A percentile compares a stretch with the other conserved stretches of the same genome.
Conservation (phyloP, 192 early-diverging fungal genomes). For the Podila epicladia region DNA sequence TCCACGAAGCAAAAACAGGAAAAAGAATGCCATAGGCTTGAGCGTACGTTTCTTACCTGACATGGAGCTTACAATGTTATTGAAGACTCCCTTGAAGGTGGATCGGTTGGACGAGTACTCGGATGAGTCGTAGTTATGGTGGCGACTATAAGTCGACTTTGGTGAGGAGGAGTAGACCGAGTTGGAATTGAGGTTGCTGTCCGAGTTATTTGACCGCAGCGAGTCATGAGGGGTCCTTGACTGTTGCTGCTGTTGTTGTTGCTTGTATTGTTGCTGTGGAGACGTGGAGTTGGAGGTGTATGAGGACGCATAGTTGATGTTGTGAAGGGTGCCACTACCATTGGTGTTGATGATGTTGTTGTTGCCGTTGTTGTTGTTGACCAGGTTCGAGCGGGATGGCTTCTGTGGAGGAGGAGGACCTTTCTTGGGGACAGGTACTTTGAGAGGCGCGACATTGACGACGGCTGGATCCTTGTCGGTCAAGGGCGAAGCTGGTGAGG, state of each 20-base stretch:
- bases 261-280: not conserved
- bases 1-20: not conserved
- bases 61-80: constrained; percentile 63
- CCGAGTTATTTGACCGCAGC: constrained; percentile 36
- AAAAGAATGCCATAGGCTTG: not conserved
- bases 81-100: constrained; percentile 67
- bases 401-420: constrained; percentile 44
- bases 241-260: constrained; percentile 12
- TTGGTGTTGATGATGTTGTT: not conserved
- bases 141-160: constrained; percentile 45
- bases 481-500: not conserved
- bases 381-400: constrained; percentile 20
- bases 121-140: constrained; percentile 34
- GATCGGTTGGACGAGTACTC: constrained; percentile 49
- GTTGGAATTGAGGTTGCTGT: constrained; percentile 32
- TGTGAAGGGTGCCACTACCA: not conserved
- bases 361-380: not conserved
- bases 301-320: not conserved
- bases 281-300: not conserved
- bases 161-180: constrained; percentile 24
- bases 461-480: constrained; percentile 1
- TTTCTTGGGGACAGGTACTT: constrained; percentile 46
- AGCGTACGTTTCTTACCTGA: constrained; percentile 43
- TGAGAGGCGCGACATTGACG: not conserved
- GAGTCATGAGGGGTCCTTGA: constrained; percentile 33